Base-by-base conservation (phyloP, 225 moss, liverwort and hornwort genomes). In the Rhytidiadelphus loreus region DNA sequence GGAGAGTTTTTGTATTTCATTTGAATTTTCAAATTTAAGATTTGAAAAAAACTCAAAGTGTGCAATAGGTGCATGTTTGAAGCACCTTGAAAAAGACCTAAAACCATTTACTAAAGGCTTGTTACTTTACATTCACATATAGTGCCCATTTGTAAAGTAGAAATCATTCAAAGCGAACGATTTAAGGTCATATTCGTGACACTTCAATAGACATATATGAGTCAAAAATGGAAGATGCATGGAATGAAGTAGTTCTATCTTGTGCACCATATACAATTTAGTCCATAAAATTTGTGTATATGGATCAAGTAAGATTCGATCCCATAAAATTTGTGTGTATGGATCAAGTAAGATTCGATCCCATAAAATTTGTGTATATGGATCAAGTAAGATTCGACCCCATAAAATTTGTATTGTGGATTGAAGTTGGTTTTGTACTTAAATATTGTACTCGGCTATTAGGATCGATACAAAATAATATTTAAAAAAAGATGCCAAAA, bases 381-480 rank as follows among this genome's bases (percentile, higher is more conserved):
- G 11, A 13, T 7, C 2, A 28, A 28, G 5, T 26, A 29, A 72
- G 28, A 72, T 44, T 72, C 0, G 3, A 72, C 17, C 2, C 0
- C 0, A 2, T 17, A 28, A 73, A 73, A 20, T 29, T 46, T 3
- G 2, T 29, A 1, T 11, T 17, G 9, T 70, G 2, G 8, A 43
- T 43, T 70, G 15, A 25, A 29, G 2, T 73, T 44, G 3, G 3
- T 71, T 46, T 72, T 73, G 2, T 18, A 72, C 4, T 29, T 72
- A 3, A 46, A 29, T 17, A 29, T 0, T 11, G 0, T 46, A 29
- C 1, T 3, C 0, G 0, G 0, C 0, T 5, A 29, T 29, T 9
- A 29, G 0, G 11, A 2, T 0, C 0, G 0, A 4, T 2, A 9
- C 3, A 29, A 16, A 17, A 29, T 17, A 44, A 28, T 29, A 20